A percentile compares a stretch with the other conserved stretches of the same genome.
phyloP scores from a whole-genome alignment of 306 rosid species.

The Prunus dulcis region DNA sequence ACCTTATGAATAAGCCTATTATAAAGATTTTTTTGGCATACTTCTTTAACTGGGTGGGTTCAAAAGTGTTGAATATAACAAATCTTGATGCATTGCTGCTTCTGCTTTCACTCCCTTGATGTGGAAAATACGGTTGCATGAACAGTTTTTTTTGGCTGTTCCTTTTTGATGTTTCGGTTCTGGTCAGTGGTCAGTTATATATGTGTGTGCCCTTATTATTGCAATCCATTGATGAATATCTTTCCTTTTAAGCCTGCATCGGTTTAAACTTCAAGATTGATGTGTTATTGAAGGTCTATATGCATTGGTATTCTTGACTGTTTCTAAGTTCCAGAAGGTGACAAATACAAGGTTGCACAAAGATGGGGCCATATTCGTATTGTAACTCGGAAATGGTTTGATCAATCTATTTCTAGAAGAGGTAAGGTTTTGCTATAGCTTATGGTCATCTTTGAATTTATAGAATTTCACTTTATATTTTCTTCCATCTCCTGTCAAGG shows the following conservation, averaged over 20 bases:
- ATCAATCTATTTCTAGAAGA: constrained; percentile 73
- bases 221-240: background rate
- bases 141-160: background rate
- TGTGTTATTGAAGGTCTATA: constrained; percentile 5
- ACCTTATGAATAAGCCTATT: background rate
- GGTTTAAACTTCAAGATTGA: background rate
- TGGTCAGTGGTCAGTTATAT: background rate
- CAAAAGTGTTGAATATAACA: background rate
- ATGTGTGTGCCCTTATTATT: background rate
- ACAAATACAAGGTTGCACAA: constrained; percentile 85
- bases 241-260: background rate
- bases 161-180: background rate
- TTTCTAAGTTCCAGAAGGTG: constrained; percentile 90
- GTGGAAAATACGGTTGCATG: background rate
- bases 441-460: constrained; percentile 23
- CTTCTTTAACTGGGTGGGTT: background rate
- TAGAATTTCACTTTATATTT: background rate
- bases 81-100: background rate
- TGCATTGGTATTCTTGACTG: constrained; percentile 61
- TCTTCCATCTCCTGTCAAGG: constrained; percentile 13
- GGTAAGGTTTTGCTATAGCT: constrained; percentile 43
- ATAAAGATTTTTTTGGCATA: background rate
- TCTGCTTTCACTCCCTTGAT: background rate
- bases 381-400: constrained; percentile 85
- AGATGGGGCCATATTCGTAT: constrained; percentile 75